Percentiles rank a stretch among this genome's conserved stretches.
These are phyloP conservation scores for Xylaria arbuscula DNA, from an alignment of 2,329 filamentous ascomycete genomes.

Conservation along the genomic window DNA sequence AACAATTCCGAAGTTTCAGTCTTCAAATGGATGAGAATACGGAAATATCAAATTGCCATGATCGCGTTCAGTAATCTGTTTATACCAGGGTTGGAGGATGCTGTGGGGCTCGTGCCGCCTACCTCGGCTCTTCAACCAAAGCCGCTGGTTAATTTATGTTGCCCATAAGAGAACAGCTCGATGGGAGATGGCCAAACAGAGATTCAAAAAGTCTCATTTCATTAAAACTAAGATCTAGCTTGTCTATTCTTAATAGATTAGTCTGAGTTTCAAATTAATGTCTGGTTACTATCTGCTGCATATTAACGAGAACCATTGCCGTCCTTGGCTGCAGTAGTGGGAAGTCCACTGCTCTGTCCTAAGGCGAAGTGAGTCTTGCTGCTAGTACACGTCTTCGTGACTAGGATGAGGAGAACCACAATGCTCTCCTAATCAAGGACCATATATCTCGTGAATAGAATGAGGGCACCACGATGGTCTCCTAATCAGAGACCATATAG, in stretches of 20 bases:
- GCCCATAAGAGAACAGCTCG: too few relatives aligned
- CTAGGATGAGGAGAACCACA: background rate
- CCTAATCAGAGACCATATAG: constrained; percentile 2
- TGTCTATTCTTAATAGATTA: background rate
- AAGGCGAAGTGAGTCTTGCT: background rate
- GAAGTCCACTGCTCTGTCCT: background rate
- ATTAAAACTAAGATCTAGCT: background rate
- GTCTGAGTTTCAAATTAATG: background rate
- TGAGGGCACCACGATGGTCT: background rate
- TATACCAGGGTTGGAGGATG: background rate
- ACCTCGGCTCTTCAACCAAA: constrained; percentile 33
- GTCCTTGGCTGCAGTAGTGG: constrained; percentile 2
- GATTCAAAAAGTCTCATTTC: background rate
- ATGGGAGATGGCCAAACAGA: background rate
- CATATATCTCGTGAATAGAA: constrained; percentile 6
- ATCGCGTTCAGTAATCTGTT: constrained; percentile 1
- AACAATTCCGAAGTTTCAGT: background rate
- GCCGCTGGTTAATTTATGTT: constrained; percentile 10
- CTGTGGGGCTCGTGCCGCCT: constrained; percentile 27
- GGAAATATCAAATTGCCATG: background rate
- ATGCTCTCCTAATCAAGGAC: constrained; percentile 1
- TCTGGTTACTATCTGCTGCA: constrained; percentile 9
- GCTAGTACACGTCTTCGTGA: background rate
- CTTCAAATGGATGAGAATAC: background rate
- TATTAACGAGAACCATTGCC: background rate